phyloP scores from a whole-genome alignment of 805 yeast species.

The Schwanniomyces occidentalis region DNA sequence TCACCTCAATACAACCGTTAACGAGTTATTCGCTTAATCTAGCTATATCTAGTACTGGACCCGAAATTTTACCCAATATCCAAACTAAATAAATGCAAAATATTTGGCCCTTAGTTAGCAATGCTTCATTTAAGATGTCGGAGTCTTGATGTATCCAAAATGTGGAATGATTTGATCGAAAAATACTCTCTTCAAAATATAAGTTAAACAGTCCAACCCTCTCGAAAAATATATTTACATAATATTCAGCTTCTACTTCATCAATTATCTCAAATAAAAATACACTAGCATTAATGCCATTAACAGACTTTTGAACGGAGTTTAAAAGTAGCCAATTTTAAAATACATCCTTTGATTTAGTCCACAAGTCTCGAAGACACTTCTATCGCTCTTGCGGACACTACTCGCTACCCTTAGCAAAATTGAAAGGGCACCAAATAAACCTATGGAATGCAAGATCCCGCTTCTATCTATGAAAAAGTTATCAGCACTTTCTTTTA shows the following conservation, averaged over 20 bases:
- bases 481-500: constrained; percentile 5
- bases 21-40: constrained; percentile 17
- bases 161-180: constrained; percentile 1
- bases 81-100: constrained; percentile 51
- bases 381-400: too few relatives aligned
- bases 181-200: constrained; percentile 1
- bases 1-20: constrained; percentile 34
- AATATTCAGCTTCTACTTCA: constrained; percentile 1
- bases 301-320: too few relatives aligned
- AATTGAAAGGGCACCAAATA: constrained; percentile 13
- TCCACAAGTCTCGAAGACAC: neutral
- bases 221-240: constrained; percentile 4
- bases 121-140: constrained; percentile 1
- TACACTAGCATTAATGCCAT: neutral
- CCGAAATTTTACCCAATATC: constrained; percentile 33
- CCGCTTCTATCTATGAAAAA: constrained; percentile 14
- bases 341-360: neutral
- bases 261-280: constrained; percentile 1
- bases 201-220: constrained; percentile 3
- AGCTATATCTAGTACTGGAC: neutral
- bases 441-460: constrained; percentile 15
- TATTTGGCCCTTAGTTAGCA: constrained; percentile 12
- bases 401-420: neutral
- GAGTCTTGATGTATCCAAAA: too few relatives aligned
- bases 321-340: too few relatives aligned